Evolutionary conservation across 2,329 filamentous ascomycete species (phyloP), one percentile per base, ranked within the genome.

Genomic region (Fusarium mexicanum): DNA sequence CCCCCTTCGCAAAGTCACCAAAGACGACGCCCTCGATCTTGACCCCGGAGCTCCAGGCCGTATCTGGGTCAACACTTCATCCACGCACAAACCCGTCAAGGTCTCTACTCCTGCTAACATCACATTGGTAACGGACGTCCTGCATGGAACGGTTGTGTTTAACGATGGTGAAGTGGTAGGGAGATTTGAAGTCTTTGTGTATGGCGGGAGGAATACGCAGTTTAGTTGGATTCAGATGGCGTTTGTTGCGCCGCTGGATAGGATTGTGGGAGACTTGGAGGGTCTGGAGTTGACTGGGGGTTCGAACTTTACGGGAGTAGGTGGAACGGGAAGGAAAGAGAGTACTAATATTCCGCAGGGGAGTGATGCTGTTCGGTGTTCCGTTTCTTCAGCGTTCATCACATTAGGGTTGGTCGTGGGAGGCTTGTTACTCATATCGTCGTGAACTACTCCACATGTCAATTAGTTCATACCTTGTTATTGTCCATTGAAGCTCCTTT

Each of bases 221-320:
- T 71, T 71, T 17, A 71, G 68, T 17, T 71, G 68, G 68, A 71
- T 67, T 31, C 68, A 71, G 17, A 71, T 71, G 61, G 67, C 68
- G 2, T 71, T 71, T 24, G 68, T 71, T 26, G 68, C 68, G 3
- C 68, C 67, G 2, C 17, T 71, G 8, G 18, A 57, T 9, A 33
- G 24, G 14, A n/a, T 67, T 1, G 18, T 29, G 29, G 68, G 68
- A 20, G 44, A 18, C 0, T 1, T 71, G 4, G 37, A 44, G 13
- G 1, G 14, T 2, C 17, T 71, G 1, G 8, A 8, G 5, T 5
- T 71, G 13, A 22, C 17, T 22, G 48, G 18, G 3, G 12, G 29
- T 37, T 46, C 48, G 3, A 10, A 22, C 2, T 71, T 61, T 31
- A 33, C 54, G 2, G 14, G 6, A 3, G 5, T 0, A 2, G 9